Evolutionary conservation across 345 rosid genomes (phyloP), one percentile per base, ranked within the genome.

Genomic region (Eucalyptus marginata): DNA sequence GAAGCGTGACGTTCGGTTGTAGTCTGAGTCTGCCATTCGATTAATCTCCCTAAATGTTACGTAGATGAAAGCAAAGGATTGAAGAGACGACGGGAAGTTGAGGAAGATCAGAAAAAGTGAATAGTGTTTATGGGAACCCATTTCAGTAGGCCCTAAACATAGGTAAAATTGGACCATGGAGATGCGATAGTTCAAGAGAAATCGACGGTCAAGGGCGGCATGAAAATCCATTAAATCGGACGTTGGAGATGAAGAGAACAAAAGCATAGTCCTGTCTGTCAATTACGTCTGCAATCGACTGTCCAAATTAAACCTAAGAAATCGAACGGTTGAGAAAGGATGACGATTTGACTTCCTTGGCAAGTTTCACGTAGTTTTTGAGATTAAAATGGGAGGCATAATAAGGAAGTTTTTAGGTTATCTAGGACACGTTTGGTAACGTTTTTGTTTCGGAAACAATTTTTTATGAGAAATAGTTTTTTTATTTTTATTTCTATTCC

Each of bases 181-280:
- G 40, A n/a, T n/a, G 76, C 20, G 33, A n/a, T 64, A 4, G 76
- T 64, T 64, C 1, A 2, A n/a, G 18, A n/a, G 40, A n/a, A n/a
- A 59, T 59, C 31, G 15, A 59, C 68, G 68, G 1, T 59, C 15
- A 0, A 3, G n/a, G 14, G n/a, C 66, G 66, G 66, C 66, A n/a
- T 29, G 71, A 62, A 62, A 3, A 29, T 62, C 71, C 33, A 15
- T 13, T 27, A 62, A 13, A 27, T 27, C 0, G 68, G 68, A 59
- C 33, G 68, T 29, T 13, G 31, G 31, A 13, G 68, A 62, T 6
- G n/a, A n/a, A n/a, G n/a, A n/a, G n/a, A n/a, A n/a, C n/a, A n/a
- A n/a, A n/a, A n/a, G n/a, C n/a, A n/a, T n/a, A 0, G 36, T 62
- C 71, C 17, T 10, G 0, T 29, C 18, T 0, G 3, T 62, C 33